Evolutionary conservation across 2,329 filamentous ascomycete genomes (phyloP).

Genomic region (Cercospora nicotianae): DNA sequence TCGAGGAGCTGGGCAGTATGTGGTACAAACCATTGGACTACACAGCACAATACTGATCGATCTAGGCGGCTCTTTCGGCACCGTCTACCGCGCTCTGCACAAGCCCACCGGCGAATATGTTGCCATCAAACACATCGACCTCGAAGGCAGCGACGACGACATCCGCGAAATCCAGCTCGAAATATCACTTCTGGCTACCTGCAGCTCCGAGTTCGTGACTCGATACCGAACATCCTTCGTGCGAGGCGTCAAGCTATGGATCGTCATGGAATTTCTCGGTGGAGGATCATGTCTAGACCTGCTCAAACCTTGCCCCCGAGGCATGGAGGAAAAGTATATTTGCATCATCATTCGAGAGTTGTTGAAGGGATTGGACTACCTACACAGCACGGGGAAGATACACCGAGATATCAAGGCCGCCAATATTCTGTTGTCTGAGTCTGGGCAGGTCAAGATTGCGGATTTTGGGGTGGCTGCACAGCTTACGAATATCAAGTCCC

Average conservation of each 20-base stretch:
- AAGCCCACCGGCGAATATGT: conserved; percentile 87
- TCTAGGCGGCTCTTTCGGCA: conserved; percentile 87
- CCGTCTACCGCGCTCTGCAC: conserved; percentile 96
- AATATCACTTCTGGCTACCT: conserved; percentile 91
- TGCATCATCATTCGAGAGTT: conserved; percentile 93
- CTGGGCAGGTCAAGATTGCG: conserved; percentile 85
- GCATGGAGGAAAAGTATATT: conserved; percentile 83
- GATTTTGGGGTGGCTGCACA: conserved; percentile 98
- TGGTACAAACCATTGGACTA: conserved; percentile 32
- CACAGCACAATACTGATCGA: conserved; percentile 7
- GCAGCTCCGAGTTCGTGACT: conserved; percentile 88
- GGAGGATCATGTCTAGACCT: conserved; percentile 93
- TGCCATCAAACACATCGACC: conserved; percentile 97
- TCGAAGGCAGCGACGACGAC: conserved; percentile 97
- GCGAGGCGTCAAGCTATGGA: conserved; percentile 96
- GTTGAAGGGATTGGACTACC: conserved; percentile 84
- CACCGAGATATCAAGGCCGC: conserved; percentile 98
- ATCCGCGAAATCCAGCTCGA: conserved; percentile 98
- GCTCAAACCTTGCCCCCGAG: conserved; percentile 74
- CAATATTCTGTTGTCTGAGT: conserved; percentile 90
- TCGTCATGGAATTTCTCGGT: conserved; percentile 97
- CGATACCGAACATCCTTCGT: conserved; percentile 96
- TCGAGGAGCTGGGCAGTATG: conserved; percentile 94
- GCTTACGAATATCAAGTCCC: conserved; percentile 94
- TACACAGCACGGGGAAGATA: conserved; percentile 91